Conservation (phyloP, 2,329 filamentous ascomycete genomes). For the Ophiostoma angusticollis region DNA sequence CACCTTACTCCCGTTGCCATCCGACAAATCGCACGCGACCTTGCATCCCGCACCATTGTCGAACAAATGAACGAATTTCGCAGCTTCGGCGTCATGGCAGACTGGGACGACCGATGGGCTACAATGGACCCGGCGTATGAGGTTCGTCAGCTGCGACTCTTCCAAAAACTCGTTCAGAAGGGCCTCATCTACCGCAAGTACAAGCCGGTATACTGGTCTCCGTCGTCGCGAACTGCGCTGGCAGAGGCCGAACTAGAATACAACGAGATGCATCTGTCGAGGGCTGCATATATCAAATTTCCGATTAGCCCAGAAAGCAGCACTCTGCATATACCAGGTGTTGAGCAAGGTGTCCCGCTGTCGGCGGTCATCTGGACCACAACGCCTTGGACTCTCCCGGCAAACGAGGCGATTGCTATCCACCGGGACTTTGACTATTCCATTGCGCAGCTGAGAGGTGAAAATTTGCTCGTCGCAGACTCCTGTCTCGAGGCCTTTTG, state of each 20-base stretch:
- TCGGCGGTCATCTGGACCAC: constrained; percentile 96
- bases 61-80: constrained; percentile 63
- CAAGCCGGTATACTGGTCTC: constrained; percentile 81
- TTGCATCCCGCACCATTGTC: constrained; percentile 56
- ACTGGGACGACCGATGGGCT: constrained; percentile 64
- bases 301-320: constrained; percentile 40
- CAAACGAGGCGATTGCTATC: constrained; percentile 81
- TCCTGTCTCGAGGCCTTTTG: constrained; percentile 51
- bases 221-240: constrained; percentile 63
- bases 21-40: constrained; percentile 47
- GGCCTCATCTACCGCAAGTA: constrained; percentile 65
- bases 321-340: neutral
- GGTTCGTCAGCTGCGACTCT: constrained; percentile 60
- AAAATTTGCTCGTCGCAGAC: constrained; percentile 59
- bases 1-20: constrained; percentile 42
- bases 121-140: constrained; percentile 71
- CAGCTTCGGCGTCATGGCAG: constrained; percentile 65
- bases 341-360: constrained; percentile 29
- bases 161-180: constrained; percentile 59
- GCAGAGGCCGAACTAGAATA: constrained; percentile 81
- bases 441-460: constrained; percentile 43
- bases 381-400: constrained; percentile 92
- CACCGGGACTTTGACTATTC: constrained; percentile 62
- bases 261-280: constrained; percentile 58
- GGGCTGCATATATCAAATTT: constrained; percentile 68